Evolutionary conservation across 345 rosid species (phyloP).

Genomic region (Dipteronia sinensis): DNA sequence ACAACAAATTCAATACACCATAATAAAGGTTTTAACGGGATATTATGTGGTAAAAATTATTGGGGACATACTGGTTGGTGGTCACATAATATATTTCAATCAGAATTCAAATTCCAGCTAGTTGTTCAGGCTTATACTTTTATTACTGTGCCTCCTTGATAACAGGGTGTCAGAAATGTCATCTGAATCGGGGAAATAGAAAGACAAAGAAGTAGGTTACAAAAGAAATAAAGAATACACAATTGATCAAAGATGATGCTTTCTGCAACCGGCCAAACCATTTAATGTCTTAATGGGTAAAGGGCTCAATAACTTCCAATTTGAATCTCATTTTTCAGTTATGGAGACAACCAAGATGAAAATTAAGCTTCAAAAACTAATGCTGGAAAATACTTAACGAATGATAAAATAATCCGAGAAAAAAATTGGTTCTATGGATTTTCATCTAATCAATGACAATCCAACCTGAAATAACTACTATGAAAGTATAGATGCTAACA

Average conservation of each 20-base stretch:
- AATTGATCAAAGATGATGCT: neutral
- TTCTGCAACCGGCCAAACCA: neutral
- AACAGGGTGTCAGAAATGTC: neutral
- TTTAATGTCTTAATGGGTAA: neutral
- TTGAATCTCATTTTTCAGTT: neutral
- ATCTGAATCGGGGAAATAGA: neutral
- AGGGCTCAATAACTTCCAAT: neutral
- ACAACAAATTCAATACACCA: neutral
- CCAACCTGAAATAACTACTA: neutral
- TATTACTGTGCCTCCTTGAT: neutral
- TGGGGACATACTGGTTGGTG: neutral
- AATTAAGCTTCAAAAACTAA: neutral
- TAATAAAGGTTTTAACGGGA: neutral
- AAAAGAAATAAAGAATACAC: slow-evolving; percentile 3
- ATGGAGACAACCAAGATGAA: neutral
- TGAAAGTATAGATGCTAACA: neutral
- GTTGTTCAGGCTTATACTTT: neutral
- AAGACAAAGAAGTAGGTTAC: neutral
- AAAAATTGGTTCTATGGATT: neutral
- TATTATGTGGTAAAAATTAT: neutral
- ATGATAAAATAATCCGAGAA: neutral
- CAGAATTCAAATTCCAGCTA: neutral
- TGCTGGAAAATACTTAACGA: neutral
- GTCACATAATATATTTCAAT: neutral
- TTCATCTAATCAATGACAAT: neutral